Evolutionary conservation across 2,329 filamentous ascomycete species (phyloP).

Genomic region (Fusarium subglutinans): DNA sequence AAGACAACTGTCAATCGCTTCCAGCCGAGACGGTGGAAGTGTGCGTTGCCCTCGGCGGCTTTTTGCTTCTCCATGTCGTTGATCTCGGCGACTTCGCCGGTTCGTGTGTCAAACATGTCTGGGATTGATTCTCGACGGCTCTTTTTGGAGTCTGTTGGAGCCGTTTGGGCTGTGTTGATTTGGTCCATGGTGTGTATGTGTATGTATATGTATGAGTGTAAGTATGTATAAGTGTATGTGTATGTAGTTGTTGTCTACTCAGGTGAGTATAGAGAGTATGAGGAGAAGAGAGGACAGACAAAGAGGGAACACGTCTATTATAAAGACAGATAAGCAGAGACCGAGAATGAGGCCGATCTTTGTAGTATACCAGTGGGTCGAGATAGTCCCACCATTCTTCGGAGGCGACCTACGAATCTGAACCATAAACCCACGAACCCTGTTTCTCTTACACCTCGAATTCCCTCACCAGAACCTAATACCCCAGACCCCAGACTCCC

Average conservation of each 20-base stretch:
- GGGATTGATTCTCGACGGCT: conserved; percentile 9
- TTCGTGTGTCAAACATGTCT: conserved; percentile 43
- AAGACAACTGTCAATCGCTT: conserved; percentile 65
- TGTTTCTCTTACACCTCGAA: conserved; percentile 27
- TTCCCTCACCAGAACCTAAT: conserved; percentile 20
- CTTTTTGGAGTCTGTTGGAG: conserved; percentile 19
- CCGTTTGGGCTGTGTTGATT: conserved; percentile 22
- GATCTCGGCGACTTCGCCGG: conserved; percentile 52
- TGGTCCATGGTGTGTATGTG: conserved; percentile 21
- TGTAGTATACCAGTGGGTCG: conserved; percentile 20
- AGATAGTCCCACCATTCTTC: conserved; percentile 11
- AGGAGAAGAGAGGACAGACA: not conserved
- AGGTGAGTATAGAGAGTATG: not conserved
- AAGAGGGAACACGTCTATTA: not conserved
- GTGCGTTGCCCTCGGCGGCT: conserved; percentile 54
- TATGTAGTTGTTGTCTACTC: not conserved
- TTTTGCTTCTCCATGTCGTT: conserved; percentile 59
- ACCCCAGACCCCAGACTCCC: conserved; percentile 28
- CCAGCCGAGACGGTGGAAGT: conserved; percentile 65
- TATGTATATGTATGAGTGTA: not conserved
- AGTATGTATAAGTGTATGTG: not conserved
- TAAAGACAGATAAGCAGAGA: conserved; percentile 18
- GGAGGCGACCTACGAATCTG: not conserved
- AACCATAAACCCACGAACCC: conserved; percentile 1
- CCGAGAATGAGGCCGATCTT: conserved; percentile 36